phyloP scores from a whole-genome alignment of 2,329 filamentous ascomycete genomes.

The Achaetomium macrosporum region DNA sequence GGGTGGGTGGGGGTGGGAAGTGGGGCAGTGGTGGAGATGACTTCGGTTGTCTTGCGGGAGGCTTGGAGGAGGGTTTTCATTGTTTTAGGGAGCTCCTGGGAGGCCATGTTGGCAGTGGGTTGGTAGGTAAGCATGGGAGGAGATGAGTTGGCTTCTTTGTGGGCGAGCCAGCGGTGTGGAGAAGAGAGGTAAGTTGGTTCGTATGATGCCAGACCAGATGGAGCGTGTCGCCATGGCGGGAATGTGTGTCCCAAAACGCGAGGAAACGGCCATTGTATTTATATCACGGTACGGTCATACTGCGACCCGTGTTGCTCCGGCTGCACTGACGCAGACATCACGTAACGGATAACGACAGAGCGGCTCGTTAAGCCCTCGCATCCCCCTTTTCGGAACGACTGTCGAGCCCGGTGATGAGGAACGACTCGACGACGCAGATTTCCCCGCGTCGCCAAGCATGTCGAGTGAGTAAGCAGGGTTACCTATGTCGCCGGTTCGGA shows the following conservation, averaged over 20 bases:
- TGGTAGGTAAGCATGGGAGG: not conserved
- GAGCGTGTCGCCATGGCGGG: not conserved
- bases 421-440: too few species aligned
- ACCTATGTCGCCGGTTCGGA: not conserved
- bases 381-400: not conserved
- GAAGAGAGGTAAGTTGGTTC: constrained; percentile 1
- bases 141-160: not conserved
- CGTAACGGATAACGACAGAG: not conserved
- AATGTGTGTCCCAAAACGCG: not conserved
- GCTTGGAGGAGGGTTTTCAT: constrained; percentile 27
- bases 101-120: constrained; percentile 7
- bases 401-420: not conserved
- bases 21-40: constrained; percentile 22
- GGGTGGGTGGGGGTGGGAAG: constrained; percentile 24
- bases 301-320: too few species aligned
- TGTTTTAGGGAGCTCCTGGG: constrained; percentile 16
- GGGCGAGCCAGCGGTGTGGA: not conserved
- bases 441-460: constrained; percentile 2
- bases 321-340: not conserved
- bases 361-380: constrained; percentile 5
- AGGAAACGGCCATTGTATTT: not conserved
- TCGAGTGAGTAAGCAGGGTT: constrained; percentile 2
- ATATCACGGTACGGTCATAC: not conserved
- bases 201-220: not conserved
- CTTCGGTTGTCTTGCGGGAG: constrained; percentile 28